Evolutionary conservation across 108 stramenopile genomes (phyloP).

Genomic region (Chaetoceros tenuissimus): DNA sequence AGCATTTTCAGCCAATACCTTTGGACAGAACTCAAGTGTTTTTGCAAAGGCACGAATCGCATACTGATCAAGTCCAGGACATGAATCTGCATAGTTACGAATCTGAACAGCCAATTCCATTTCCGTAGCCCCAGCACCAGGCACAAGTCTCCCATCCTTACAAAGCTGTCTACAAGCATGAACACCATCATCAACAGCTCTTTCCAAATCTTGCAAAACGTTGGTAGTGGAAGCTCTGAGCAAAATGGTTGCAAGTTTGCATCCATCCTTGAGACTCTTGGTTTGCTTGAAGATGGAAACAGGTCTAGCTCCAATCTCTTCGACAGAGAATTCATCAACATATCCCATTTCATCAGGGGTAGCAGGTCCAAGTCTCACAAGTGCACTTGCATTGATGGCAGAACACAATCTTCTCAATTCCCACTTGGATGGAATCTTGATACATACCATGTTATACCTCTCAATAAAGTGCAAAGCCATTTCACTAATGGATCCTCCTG

Average conservation of each 20-base stretch:
- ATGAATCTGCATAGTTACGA: slow-evolving; percentile 71
- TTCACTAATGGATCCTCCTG: slow-evolving; percentile 86
- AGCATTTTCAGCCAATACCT: slow-evolving; percentile 94
- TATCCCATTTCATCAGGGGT: slow-evolving; percentile 96
- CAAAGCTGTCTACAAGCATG: slow-evolving; percentile 82
- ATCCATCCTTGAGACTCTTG: slow-evolving; percentile 27
- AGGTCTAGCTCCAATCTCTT: slow-evolving; percentile 87
- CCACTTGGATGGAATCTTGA: slow-evolving; percentile 94
- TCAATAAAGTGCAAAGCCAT: slow-evolving; percentile 98
- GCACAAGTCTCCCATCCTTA: slow-evolving; percentile 84
- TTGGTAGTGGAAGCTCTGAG: slow-evolving; percentile 89
- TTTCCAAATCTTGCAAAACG: slow-evolving; percentile 92
- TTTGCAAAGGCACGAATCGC: slow-evolving; percentile 96
- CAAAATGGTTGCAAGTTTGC: slow-evolving; percentile 88
- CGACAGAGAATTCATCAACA: slow-evolving; percentile 57
- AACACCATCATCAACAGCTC: slow-evolving; percentile 95
- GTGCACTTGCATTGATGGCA: slow-evolving; percentile 90
- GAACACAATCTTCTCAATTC: slow-evolving; percentile 93
- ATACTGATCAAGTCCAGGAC: slow-evolving; percentile 97
- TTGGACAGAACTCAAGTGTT: slow-evolving; percentile 91
- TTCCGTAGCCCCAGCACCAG: slow-evolving; percentile 94
- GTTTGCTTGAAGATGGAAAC: slow-evolving; percentile 86
- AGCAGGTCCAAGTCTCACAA: slow-evolving; percentile 91
- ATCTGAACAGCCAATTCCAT: slow-evolving; percentile 84
- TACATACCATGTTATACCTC: slow-evolving; percentile 83